Evolutionary conservation across 2,329 filamentous ascomycete species (phyloP).

Genomic region (Colletotrichum gigasporum): DNA sequence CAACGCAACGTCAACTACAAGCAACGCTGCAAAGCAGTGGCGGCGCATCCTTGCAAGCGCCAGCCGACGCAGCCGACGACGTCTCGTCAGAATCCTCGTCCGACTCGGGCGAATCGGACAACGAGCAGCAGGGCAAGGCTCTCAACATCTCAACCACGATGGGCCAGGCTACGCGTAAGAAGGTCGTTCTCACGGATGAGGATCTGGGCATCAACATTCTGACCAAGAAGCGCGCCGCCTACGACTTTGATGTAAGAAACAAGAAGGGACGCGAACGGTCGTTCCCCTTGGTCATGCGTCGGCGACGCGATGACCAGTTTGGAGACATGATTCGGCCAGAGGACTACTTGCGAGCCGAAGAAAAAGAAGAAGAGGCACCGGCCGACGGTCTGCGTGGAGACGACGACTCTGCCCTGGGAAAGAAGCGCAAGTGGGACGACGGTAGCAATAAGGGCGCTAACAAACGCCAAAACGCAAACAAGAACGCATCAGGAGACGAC

Average conservation of each 20-base stretch:
- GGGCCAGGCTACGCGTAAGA: slow-evolving; percentile 84
- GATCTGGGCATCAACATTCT: slow-evolving; percentile 93
- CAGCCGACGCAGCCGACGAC: slow-evolving; percentile 81
- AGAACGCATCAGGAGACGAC: slow-evolving; percentile 55
- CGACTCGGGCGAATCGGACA: slow-evolving; percentile 87
- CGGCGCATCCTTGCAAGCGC: slow-evolving; percentile 72
- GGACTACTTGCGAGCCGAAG: slow-evolving; percentile 92
- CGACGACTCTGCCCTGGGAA: slow-evolving; percentile 74
- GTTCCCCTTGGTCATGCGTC: slow-evolving; percentile 85
- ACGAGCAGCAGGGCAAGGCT: slow-evolving; percentile 89
- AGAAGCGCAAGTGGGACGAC: slow-evolving; percentile 95
- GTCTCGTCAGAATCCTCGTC: slow-evolving; percentile 87
- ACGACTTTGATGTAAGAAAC: slow-evolving; percentile 90
- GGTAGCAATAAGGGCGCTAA: slow-evolving; percentile 51
- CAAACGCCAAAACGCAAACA: slow-evolving; percentile 67
- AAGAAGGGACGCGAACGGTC: slow-evolving; percentile 93
- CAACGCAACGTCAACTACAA: slow-evolving; percentile 87
- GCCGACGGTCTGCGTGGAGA: slow-evolving; percentile 61
- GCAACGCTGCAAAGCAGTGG: slow-evolving; percentile 79
- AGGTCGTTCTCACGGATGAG: slow-evolving; percentile 86
- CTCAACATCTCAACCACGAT: slow-evolving; percentile 88
- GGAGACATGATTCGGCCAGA: slow-evolving; percentile 94
- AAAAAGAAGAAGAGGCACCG: slow-evolving; percentile 80
- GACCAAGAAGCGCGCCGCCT: slow-evolving; percentile 86
- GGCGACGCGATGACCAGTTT: slow-evolving; percentile 87